A percentile compares a stretch with the other conserved stretches of the same genome.
phyloP scores from a whole-genome alignment of 345 rosid genomes.

The Hibiscus tridactylites region DNA sequence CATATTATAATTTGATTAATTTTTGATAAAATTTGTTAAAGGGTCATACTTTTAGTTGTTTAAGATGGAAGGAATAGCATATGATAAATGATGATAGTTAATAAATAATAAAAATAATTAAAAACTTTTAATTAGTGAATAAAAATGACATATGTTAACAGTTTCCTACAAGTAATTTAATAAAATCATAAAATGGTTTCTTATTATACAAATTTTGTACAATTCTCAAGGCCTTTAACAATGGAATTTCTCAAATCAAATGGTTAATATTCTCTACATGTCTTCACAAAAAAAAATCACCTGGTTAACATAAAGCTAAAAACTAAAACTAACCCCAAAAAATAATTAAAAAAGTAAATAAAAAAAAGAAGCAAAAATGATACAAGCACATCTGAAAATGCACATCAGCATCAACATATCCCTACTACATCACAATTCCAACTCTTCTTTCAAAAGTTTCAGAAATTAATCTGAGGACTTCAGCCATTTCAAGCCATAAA shows the following conservation, averaged over 20 bases:
- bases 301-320: neutral
- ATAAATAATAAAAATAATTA: too few relatives aligned
- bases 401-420: neutral
- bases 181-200: too few relatives aligned
- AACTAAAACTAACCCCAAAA: neutral
- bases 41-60: too few relatives aligned
- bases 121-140: too few relatives aligned
- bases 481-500: neutral
- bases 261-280: neutral
- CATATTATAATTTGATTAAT: too few relatives aligned
- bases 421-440: conserved; percentile 8
- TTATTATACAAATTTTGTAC: neutral
- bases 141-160: too few relatives aligned
- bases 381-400: neutral
- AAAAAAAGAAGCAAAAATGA: neutral
- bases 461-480: neutral
- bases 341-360: too few relatives aligned
- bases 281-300: neutral
- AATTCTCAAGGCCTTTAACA: neutral
- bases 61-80: too few relatives aligned
- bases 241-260: neutral
- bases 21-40: too few relatives aligned
- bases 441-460: neutral
- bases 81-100: too few relatives aligned
- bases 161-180: too few relatives aligned